Evolutionary conservation across 768 basidiomycete species (phyloP).

Genomic region (Lyophyllum atratum): DNA sequence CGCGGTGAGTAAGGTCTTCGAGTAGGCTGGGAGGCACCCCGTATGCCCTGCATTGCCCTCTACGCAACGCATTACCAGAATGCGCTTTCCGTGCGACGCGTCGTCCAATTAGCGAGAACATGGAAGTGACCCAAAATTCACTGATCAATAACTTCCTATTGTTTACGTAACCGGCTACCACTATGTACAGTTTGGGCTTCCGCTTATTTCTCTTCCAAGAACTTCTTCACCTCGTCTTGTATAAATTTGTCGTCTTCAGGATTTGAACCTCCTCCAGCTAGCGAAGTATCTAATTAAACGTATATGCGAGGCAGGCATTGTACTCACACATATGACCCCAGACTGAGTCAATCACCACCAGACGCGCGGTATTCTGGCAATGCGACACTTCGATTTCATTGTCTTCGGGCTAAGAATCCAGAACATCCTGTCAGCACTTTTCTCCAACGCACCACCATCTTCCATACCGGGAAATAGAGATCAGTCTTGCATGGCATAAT

Average conservation of each 20-base stretch:
- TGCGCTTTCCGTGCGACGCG: slow-evolving; percentile 4
- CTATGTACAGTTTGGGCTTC: no score
- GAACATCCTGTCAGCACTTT: neutral
- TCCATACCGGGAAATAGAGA: slow-evolving; percentile 52
- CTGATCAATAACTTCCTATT: neutral
- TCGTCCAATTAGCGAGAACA: slow-evolving; percentile 13
- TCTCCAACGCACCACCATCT: neutral
- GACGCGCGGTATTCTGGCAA: slow-evolving; percentile 40
- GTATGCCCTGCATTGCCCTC: slow-evolving; percentile 1
- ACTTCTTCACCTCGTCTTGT: slow-evolving; percentile 41
- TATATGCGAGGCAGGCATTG: neutral
- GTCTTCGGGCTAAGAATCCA: slow-evolving; percentile 48
- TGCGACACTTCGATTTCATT: slow-evolving; percentile 47
- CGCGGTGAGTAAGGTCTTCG: slow-evolving; percentile 44
- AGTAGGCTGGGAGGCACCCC: slow-evolving; percentile 28
- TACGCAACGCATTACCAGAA: neutral
- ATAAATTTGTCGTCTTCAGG: slow-evolving; percentile 42
- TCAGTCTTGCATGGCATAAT: slow-evolving; percentile 64
- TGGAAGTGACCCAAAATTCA: neutral
- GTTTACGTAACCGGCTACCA: slow-evolving; percentile 16
- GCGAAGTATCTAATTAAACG: neutral
- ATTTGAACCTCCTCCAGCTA: slow-evolving; percentile 48
- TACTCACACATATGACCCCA: slow-evolving; percentile 60
- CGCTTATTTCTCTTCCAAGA: slow-evolving; percentile 36
- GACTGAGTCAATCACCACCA: slow-evolving; percentile 55